Evolutionary conservation across 2,329 filamentous ascomycete genomes (phyloP).

Genomic region (Pseudocercospora eumusae): DNA sequence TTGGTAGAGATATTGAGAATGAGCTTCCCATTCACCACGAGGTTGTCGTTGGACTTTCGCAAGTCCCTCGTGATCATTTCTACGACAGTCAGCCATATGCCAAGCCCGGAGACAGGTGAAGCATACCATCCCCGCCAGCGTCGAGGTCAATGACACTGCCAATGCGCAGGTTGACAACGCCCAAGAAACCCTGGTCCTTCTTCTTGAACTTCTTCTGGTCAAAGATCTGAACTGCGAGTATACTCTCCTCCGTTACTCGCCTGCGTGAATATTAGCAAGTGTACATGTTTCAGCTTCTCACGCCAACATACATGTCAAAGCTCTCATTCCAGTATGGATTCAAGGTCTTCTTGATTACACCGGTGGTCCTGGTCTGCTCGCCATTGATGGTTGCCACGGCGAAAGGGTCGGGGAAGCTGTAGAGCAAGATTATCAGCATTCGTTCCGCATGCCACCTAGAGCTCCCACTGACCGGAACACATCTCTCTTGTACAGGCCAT

Average conservation of each 20-base stretch:
- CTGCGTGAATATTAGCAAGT: conserved; percentile 51
- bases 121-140: conserved; percentile 83
- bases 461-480: conserved; percentile 75
- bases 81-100: conserved; percentile 39
- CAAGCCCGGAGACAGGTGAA: conserved; percentile 25
- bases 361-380: conserved; percentile 97
- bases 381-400: conserved; percentile 95
- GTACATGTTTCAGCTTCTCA: not conserved
- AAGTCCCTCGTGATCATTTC: conserved; percentile 98
- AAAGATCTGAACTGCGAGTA: conserved; percentile 96
- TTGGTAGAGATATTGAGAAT: conserved; percentile 97
- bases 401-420: conserved; percentile 96
- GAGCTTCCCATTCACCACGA: conserved; percentile 95
- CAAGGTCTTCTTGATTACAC: conserved; percentile 93
- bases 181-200: conserved; percentile 98
- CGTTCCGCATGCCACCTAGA: conserved; percentile 9
- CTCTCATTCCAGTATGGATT: conserved; percentile 99
- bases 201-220: conserved; percentile 99
- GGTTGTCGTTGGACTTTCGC: conserved; percentile 96
- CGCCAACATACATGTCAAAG: conserved; percentile 81
- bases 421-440: conserved; percentile 24
- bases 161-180: conserved; percentile 94
- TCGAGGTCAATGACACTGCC: conserved; percentile 92
- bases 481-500: conserved; percentile 98
- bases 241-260: conserved; percentile 89